Evolutionary conservation across 108 stramenopile species (phyloP).

Genomic region (Aurantiochytrium sp.): DNA sequence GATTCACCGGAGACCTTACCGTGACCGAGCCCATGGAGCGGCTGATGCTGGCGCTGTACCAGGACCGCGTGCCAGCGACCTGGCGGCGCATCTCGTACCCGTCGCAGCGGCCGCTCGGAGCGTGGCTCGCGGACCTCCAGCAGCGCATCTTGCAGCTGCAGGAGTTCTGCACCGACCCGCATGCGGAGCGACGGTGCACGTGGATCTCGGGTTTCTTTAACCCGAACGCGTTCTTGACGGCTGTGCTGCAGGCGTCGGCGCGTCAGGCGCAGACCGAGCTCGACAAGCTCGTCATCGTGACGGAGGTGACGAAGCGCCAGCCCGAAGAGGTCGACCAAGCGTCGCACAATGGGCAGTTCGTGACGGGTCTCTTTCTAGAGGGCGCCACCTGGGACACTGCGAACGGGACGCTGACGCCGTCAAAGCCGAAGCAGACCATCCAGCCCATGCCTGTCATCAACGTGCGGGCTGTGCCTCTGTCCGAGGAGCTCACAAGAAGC

Average conservation of each 20-base stretch:
- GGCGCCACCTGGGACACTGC: constrained; percentile 54
- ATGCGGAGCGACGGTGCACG: constrained; percentile 27
- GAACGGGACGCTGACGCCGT: not conserved
- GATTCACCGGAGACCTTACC: constrained; percentile 43
- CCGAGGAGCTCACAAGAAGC: constrained; percentile 34
- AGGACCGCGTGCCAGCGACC: constrained; percentile 52
- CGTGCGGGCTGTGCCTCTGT: constrained; percentile 50
- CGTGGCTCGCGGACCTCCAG: constrained; percentile 44
- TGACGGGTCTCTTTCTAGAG: constrained; percentile 58
- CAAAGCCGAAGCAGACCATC: constrained; percentile 48
- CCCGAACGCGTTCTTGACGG: constrained; percentile 62
- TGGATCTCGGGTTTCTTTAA: constrained; percentile 64
- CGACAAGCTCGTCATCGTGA: constrained; percentile 54
- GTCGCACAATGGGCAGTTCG: constrained; percentile 52
- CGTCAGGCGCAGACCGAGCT: constrained; percentile 46
- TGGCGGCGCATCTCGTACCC: constrained; percentile 67
- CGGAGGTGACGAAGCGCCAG: constrained; percentile 51
- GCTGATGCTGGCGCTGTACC: constrained; percentile 34
- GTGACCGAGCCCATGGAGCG: constrained; percentile 58
- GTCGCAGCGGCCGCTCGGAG: constrained; percentile 24
- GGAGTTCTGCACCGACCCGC: constrained; percentile 35
- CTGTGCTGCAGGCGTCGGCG: constrained; percentile 59
- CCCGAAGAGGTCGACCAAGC: constrained; percentile 25
- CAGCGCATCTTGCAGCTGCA: constrained; percentile 37
- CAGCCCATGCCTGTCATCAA: constrained; percentile 56